phyloP scores from a whole-genome alignment of 306 rosid genomes.

The Potentilla sterilis region DNA sequence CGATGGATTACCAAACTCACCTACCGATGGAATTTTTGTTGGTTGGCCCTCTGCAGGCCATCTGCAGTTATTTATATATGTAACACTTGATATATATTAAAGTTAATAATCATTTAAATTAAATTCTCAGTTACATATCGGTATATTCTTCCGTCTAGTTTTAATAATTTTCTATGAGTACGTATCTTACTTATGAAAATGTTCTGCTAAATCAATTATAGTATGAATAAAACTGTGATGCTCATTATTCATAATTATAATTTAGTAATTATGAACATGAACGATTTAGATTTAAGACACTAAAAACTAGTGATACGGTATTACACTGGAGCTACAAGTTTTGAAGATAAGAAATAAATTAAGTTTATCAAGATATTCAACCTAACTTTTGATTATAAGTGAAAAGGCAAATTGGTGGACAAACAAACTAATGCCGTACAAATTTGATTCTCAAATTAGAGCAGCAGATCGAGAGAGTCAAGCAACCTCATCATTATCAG shows the following conservation, averaged over 20 bases:
- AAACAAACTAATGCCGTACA: not conserved
- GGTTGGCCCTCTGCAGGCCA: slow-evolving; percentile 17
- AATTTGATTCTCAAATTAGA: not conserved
- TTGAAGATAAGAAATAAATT: not conserved
- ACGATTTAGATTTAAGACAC: too few species aligned
- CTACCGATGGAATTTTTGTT: slow-evolving; percentile 25
- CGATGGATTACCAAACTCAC: slow-evolving; percentile 22
- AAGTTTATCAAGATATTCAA: not conserved
- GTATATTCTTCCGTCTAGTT: too few species aligned
- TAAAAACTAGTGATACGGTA: too few species aligned
- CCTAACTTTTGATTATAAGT: not conserved
- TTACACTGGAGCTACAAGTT: not conserved
- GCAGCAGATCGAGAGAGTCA: not conserved
- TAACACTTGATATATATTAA: too few species aligned
- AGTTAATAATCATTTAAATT: too few species aligned
- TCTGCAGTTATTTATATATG: not conserved
- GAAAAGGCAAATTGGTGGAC: not conserved
- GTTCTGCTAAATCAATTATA: too few species aligned
- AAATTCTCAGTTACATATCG: too few species aligned
- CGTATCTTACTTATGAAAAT: too few species aligned
- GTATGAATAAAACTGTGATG: too few species aligned
- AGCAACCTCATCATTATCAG: not conserved
- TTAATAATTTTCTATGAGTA: too few species aligned
- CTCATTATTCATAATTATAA: too few species aligned
- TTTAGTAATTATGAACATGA: too few species aligned